phyloP scores from a whole-genome alignment of 805 yeast genomes.

The Metschnikowia aberdeeniae region DNA sequence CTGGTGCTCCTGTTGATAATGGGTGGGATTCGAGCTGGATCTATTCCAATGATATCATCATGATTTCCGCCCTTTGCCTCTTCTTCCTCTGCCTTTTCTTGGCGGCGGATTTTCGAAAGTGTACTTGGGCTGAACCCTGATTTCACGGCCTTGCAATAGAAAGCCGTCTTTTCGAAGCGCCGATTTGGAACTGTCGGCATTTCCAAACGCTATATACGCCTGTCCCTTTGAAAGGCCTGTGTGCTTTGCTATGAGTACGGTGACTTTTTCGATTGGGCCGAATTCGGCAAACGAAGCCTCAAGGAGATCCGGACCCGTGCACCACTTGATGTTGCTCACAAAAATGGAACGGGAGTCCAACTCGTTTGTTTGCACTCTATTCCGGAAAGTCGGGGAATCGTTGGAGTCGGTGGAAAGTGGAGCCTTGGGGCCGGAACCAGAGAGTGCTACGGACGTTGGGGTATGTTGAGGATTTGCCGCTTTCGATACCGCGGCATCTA shows the following conservation, averaged over 20 bases:
- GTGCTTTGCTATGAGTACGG: constrained; percentile 44
- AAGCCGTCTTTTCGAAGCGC: constrained; percentile 46
- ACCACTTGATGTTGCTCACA: constrained; percentile 48
- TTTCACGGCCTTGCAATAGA: constrained; percentile 42
- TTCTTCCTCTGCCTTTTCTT: constrained; percentile 1
- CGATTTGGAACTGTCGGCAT: constrained; percentile 34
- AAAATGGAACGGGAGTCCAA: constrained; percentile 51
- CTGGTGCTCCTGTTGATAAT: no score
- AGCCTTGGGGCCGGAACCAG: neutral
- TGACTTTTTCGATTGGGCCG: constrained; percentile 50
- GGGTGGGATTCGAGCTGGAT: no score
- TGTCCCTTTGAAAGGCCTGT: constrained; percentile 53
- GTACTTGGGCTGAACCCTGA: constrained; percentile 48
- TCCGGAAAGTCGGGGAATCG: neutral
- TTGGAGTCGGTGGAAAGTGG: neutral
- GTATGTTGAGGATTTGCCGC: no score
- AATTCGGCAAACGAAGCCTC: constrained; percentile 43
- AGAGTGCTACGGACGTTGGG: neutral
- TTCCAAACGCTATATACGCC: constrained; percentile 59
- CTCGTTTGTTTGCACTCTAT: constrained; percentile 21
- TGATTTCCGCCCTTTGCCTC: constrained; percentile 15
- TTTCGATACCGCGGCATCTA: no score
- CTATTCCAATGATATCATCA: no score
- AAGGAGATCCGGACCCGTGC: constrained; percentile 47
- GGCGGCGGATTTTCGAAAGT: constrained; percentile 32